phyloP scores from a whole-genome alignment of 1,139 yeast species.

The Suhomyces panamericanus region DNA sequence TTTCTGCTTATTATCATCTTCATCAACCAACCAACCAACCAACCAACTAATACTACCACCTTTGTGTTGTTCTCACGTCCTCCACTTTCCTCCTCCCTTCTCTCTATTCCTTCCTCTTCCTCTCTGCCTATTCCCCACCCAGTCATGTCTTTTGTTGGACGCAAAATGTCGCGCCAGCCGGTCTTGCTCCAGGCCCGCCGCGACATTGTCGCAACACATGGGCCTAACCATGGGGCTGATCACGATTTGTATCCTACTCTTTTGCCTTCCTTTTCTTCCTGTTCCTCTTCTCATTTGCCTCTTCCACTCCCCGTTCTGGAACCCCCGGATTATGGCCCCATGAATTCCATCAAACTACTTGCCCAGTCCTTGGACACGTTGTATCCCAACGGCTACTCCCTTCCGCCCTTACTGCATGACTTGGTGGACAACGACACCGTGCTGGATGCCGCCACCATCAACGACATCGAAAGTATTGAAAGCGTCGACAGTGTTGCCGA shows the following conservation, averaged over 20 bases:
- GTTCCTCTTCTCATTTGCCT: not conserved
- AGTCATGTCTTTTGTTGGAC: conserved; percentile 4
- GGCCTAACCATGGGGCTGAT: conserved; percentile 9
- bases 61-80: no score
- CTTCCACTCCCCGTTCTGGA: not conserved
- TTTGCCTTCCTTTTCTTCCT: not conserved
- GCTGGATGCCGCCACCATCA: not conserved
- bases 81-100: not conserved
- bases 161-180: conserved; percentile 4
- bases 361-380: conserved; percentile 39
- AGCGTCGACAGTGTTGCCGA: no score
- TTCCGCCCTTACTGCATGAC: conserved; percentile 11
- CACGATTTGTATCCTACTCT: conserved; percentile 2
- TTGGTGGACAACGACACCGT: conserved; percentile 10
- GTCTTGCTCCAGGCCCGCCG: not conserved
- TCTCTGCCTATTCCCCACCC: conserved; percentile 4
- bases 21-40: no score
- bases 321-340: conserved; percentile 13
- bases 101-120: not conserved
- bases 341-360: conserved; percentile 42
- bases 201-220: conserved; percentile 10
- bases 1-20: no score
- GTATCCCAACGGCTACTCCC: conserved; percentile 22
- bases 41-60: no score
- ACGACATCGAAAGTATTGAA: no score